phyloP scores from a whole-genome alignment of 768 basidiomycete genomes.

The Suillus weaverae region DNA sequence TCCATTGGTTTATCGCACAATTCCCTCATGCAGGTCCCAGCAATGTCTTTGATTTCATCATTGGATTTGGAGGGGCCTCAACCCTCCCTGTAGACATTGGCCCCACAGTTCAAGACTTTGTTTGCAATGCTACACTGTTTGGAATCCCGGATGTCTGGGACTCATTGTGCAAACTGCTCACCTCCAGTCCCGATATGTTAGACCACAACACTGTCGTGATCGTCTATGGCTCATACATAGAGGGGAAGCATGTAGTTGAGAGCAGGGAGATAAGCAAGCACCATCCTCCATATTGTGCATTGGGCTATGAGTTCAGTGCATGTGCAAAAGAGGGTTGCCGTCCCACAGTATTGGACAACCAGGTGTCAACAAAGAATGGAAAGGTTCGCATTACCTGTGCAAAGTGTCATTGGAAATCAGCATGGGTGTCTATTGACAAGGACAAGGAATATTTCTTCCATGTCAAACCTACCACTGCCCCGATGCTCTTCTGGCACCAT shows the following conservation, averaged over 20 bases:
- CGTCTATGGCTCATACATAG: not conserved
- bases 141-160: conserved; percentile 3
- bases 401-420: not conserved
- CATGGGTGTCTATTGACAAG: not conserved
- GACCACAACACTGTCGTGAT: not conserved
- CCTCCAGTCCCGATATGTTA: not conserved
- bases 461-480: not conserved
- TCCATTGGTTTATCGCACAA: not conserved
- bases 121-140: not conserved
- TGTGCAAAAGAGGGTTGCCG: not conserved
- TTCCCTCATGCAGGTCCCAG: not conserved
- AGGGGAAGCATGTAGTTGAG: not conserved
- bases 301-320: not conserved
- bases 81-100: not conserved
- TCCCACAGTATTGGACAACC: not conserved
- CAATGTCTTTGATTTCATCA: not conserved
- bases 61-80: conserved; percentile 5
- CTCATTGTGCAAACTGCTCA: not conserved
- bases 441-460: not conserved
- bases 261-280: not conserved
- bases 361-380: too few relatives aligned
- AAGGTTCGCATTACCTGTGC: not conserved
- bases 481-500: not conserved
- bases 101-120: not conserved
- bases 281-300: not conserved